These are phyloP conservation scores for Pyrenochaeta sp. DNA, from an alignment of 2,329 filamentous ascomycete species.

Conservation along the genomic window DNA sequence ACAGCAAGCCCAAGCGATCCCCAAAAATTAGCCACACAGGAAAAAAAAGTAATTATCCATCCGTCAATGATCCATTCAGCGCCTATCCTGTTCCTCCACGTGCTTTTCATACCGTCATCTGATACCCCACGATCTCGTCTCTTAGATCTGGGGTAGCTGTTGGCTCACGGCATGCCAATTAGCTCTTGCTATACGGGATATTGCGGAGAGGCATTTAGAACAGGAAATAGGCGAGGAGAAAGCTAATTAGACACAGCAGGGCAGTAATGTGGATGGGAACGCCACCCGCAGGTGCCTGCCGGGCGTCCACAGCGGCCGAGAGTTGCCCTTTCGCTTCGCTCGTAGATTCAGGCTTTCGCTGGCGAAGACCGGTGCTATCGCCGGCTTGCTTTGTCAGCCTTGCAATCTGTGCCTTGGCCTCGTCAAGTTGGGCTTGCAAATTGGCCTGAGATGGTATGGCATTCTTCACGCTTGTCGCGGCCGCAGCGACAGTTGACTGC, in stretches of 20 bases:
- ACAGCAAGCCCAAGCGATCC: constrained; percentile 24
- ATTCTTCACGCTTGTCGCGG: constrained; percentile 60
- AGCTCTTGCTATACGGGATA: constrained; percentile 24
- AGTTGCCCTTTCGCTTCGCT: constrained; percentile 61
- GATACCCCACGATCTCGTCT: constrained; percentile 24
- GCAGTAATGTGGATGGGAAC: constrained; percentile 89
- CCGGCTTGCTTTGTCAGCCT: constrained; percentile 68
- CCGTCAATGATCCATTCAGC: constrained; percentile 1
- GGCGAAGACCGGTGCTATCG: constrained; percentile 71
- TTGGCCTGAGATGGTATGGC: constrained; percentile 65
- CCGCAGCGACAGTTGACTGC: constrained; percentile 52
- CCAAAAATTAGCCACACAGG: constrained; percentile 30
- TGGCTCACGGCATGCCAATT: constrained; percentile 31
- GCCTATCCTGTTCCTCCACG: constrained; percentile 6
- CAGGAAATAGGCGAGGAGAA: constrained; percentile 94
- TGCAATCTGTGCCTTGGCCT: constrained; percentile 77
- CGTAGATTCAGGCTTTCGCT: constrained; percentile 73
- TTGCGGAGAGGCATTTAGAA: constrained; percentile 68
- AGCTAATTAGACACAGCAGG: constrained; percentile 84
- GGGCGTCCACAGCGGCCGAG: constrained; percentile 60
- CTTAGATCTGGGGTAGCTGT: constrained; percentile 30
- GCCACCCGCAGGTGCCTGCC: constrained; percentile 69
- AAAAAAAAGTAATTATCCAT: constrained; percentile 28
- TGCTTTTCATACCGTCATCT: constrained; percentile 19
- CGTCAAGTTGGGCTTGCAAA: constrained; percentile 74